Conservation (phyloP, 2,329 filamentous ascomycete genomes). For the Cordyceps cicadae region DNA sequence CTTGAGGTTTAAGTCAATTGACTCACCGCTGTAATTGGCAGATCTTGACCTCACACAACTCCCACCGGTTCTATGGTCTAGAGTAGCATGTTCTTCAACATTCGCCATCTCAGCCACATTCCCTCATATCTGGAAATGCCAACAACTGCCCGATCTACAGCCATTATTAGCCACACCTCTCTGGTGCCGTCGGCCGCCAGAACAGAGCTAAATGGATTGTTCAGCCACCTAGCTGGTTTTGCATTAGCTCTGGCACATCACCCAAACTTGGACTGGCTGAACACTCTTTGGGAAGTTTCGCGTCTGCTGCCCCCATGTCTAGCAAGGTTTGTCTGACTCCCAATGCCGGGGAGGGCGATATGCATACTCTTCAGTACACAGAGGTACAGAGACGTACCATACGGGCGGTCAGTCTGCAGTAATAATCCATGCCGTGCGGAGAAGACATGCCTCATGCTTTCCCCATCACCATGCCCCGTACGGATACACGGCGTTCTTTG, state of each 20-base stretch:
- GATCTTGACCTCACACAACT: too few relatives aligned
- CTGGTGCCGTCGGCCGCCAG: neutral
- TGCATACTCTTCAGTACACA: neutral
- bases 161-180: neutral
- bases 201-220: neutral
- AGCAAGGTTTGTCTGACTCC: neutral
- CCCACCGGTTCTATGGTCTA: neutral
- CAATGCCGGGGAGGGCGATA: too few relatives aligned
- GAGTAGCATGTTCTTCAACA: neutral
- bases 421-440: neutral
- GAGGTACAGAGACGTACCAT: neutral
- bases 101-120: neutral
- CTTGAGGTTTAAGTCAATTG: neutral
- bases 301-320: neutral
- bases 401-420: neutral
- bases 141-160: neutral
- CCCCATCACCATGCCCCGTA: neutral
- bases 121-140: neutral
- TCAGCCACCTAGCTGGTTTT: neutral
- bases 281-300: neutral
- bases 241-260: neutral
- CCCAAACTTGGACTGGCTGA: neutral
- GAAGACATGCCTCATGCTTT: neutral
- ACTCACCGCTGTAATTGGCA: neutral
- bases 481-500: neutral